phyloP scores from a whole-genome alignment of 805 yeast species.

The Wickerhamiella occidentalis region DNA sequence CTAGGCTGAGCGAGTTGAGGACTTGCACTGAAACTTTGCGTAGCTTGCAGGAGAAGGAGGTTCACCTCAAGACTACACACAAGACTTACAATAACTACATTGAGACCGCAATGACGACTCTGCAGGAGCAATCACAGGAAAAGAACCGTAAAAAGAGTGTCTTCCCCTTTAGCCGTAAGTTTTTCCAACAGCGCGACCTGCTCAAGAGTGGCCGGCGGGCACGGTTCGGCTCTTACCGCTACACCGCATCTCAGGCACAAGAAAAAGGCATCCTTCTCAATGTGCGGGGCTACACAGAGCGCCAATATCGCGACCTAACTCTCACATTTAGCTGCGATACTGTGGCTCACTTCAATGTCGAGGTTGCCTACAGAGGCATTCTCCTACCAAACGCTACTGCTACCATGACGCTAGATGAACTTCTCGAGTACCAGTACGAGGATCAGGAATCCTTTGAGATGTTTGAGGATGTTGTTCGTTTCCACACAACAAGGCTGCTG shows the following conservation, averaged over 20 bases:
- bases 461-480: conserved; percentile 55
- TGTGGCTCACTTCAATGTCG: conserved; percentile 60
- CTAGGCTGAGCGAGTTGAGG: conserved; percentile 36
- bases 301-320: conserved; percentile 51
- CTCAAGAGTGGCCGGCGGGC: conserved; percentile 47
- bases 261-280: conserved; percentile 60
- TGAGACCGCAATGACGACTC: conserved; percentile 38
- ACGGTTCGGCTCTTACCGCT: conserved; percentile 64
- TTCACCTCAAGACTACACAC: conserved; percentile 32
- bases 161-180: conserved; percentile 51
- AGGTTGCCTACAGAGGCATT: conserved; percentile 53
- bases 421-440: conserved; percentile 65
- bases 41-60: conserved; percentile 36
- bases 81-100: conserved; percentile 37
- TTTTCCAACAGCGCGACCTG: conserved; percentile 60
- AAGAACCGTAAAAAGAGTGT: conserved; percentile 24
- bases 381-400: conserved; percentile 44
- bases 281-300: conserved; percentile 39
- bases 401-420: conserved; percentile 53
- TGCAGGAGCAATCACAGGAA: conserved; percentile 32
- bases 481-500: conserved; percentile 57
- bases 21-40: conserved; percentile 35
- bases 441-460: conserved; percentile 40
- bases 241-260: conserved; percentile 58
- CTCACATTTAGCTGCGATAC: conserved; percentile 67